A percentile compares a stretch with the other conserved stretches of the same genome.
phyloP scores from a whole-genome alignment of 495 filamentous ascomycete genomes.

The Cercophora scortea region DNA sequence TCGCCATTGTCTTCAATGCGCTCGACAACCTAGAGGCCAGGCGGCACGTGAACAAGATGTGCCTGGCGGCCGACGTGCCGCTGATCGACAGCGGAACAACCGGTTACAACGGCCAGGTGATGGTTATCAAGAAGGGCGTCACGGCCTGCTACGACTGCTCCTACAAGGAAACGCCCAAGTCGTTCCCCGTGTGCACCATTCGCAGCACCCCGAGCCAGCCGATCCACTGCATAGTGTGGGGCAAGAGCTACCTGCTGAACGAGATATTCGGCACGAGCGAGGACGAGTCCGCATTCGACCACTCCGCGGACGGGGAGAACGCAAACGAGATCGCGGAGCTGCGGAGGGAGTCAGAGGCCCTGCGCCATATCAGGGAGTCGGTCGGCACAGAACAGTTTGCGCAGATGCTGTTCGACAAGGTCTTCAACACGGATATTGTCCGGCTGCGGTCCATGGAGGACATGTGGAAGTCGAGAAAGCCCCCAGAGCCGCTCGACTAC shows the following conservation, averaged over 20 bases:
- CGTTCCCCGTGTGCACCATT: conserved; percentile 93
- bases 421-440: conserved; percentile 80
- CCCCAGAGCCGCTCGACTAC: conserved; percentile 68
- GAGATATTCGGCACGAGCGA: conserved; percentile 92
- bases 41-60: conserved; percentile 97
- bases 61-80: conserved; percentile 80
- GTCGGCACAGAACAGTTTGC: conserved; percentile 78
- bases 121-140: conserved; percentile 87
- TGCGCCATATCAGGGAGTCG: conserved; percentile 73
- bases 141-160: conserved; percentile 97
- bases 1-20: conserved; percentile 89
- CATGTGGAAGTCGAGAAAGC: conserved; percentile 84
- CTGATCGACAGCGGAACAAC: conserved; percentile 96
- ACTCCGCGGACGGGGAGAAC: conserved; percentile 73
- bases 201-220: conserved; percentile 89
- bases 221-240: conserved; percentile 99
- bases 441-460: conserved; percentile 84
- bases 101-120: conserved; percentile 96
- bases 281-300: conserved; percentile 70
- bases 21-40: conserved; percentile 93
- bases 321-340: conserved; percentile 83
- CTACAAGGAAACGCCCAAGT: conserved; percentile 79
- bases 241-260: conserved; percentile 88
- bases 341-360: conserved; percentile 68
- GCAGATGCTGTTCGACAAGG: conserved; percentile 81